Base-by-base conservation (phyloP, 495 filamentous ascomycete genomes). In the Trichocladium uniseriatum region DNA sequence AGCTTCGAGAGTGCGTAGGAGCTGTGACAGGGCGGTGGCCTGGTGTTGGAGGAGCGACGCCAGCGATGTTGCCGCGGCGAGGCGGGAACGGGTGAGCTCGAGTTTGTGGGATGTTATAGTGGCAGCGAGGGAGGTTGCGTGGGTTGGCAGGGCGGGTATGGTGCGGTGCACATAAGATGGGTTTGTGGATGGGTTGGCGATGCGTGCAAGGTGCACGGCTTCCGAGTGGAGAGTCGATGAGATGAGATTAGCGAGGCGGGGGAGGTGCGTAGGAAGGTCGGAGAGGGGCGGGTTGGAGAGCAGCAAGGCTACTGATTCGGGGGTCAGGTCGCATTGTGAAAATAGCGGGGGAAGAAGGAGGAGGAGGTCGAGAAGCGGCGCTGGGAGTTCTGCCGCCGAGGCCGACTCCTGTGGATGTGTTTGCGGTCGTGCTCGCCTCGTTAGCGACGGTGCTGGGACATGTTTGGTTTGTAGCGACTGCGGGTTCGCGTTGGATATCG, bases 121-220 rank as follows among this genome's bases (percentile, higher is more conserved):
- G 6, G 52, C 3, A 9, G 53, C 48, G 0, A 73, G 65, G 18
- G 59, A 31, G 19, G 55, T 22, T 4, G 65, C 56, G 29, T 58
- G 43, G 6, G 58, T 27, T 0, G 64, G 54, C 9, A 79, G 54
- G 27, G 67, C 57, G 0, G 73, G 70, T 38, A 79, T 65, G 0
- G 58, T 41, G 18, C 74, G 70, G 63, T 77, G 75, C 21, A 77
- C 52, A 59, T 64, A 77, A 15, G 74, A 75, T 0, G 75, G 64
- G 61, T 77, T 77, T 1, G 73, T 77, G n/a, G 53, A 62, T 0
- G 75, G 74, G 57, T 60, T 62, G 24, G 67, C 53, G 29, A 77
- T 60, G 39, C 72, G 69, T n/a, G 70, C 63, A 8, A 78, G 61
- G 16, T 62, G 39, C 9, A 63, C 56, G 43, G 69, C 69, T 16